phyloP scores from a whole-genome alignment of 225 moss, liverwort and hornwort species.

The Takakia lepidozioides region DNA sequence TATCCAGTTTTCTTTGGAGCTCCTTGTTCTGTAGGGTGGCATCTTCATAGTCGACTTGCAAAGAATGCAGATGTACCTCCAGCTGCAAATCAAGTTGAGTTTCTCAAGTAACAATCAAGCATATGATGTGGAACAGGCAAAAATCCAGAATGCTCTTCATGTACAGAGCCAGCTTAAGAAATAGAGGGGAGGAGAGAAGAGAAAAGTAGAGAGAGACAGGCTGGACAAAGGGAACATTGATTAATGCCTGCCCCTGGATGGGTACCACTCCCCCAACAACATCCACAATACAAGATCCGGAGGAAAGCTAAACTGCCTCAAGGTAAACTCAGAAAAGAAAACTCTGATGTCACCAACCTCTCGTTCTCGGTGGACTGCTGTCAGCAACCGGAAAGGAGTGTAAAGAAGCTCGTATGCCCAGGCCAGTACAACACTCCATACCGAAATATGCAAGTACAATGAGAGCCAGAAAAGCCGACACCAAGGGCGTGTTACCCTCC shows the following conservation, averaged over 20 bases:
- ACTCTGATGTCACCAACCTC: too few species aligned
- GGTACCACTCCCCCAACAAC: too few species aligned
- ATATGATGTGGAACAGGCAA: too few species aligned
- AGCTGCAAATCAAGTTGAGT: constrained; percentile 33
- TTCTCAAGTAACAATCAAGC: background rate
- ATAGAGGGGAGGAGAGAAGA: background rate
- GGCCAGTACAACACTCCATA: constrained; percentile 33
- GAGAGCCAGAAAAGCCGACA: constrained; percentile 53
- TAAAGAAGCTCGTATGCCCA: constrained; percentile 19
- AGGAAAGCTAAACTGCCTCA: background rate
- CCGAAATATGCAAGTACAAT: constrained; percentile 53
- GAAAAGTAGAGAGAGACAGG: constrained; percentile 1
- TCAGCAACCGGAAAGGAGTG: constrained; percentile 19
- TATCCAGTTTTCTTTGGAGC: constrained; percentile 36
- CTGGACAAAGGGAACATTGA: too few species aligned
- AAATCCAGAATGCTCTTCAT: background rate
- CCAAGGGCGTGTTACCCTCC: constrained; percentile 43
- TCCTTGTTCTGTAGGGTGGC: constrained; percentile 20
- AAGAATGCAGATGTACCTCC: constrained; percentile 15
- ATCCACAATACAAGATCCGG: too few species aligned
- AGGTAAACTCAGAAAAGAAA: too few species aligned
- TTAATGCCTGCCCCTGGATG: too few species aligned
- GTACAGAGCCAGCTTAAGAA: background rate
- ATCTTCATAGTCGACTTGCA: constrained; percentile 21
- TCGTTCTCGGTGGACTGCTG: constrained; percentile 46